Evolutionary conservation across 257 asterid genomes (phyloP).

Genomic region (Salvia rosmarinus): DNA sequence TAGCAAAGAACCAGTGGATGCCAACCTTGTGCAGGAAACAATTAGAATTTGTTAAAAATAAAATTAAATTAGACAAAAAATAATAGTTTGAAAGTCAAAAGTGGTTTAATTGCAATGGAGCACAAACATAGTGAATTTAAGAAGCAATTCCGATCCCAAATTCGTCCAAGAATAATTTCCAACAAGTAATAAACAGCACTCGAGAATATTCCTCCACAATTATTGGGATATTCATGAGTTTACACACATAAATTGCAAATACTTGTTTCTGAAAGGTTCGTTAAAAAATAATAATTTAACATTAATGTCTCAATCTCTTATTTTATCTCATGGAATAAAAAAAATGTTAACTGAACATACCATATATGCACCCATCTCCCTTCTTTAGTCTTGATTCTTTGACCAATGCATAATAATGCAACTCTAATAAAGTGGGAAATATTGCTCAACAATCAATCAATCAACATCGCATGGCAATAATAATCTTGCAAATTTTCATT

Average conservation of each 20-base stretch:
- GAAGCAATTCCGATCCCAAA: slow-evolving; percentile 43
- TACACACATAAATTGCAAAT: background rate
- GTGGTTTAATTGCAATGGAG: slow-evolving; percentile 39
- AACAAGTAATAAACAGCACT: slow-evolving; percentile 36
- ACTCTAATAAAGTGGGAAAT: background rate
- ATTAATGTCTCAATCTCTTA: background rate
- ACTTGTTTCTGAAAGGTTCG: background rate
- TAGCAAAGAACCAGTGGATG: slow-evolving; percentile 37
- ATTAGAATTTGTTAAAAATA: background rate
- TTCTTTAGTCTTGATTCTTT: background rate
- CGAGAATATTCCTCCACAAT: slow-evolving; percentile 59
- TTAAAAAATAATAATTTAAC: too few relatives aligned
- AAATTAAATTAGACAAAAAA: background rate
- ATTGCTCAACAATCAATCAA: background rate
- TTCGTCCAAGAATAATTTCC: slow-evolving; percentile 38
- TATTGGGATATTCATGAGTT: slow-evolving; percentile 50
- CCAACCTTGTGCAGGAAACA: slow-evolving; percentile 39
- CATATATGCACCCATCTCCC: background rate
- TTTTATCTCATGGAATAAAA: background rate
- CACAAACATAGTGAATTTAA: slow-evolving; percentile 44
- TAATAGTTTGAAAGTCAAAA: slow-evolving; percentile 44
- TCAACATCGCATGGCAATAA: background rate
- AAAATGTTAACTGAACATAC: background rate
- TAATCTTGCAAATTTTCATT: slow-evolving; percentile 26
- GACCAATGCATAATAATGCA: slow-evolving; percentile 9